These are phyloP conservation scores for Fusarium agapanthi DNA, from an alignment of 2,329 filamentous ascomycete genomes.

Conservation along the genomic window DNA sequence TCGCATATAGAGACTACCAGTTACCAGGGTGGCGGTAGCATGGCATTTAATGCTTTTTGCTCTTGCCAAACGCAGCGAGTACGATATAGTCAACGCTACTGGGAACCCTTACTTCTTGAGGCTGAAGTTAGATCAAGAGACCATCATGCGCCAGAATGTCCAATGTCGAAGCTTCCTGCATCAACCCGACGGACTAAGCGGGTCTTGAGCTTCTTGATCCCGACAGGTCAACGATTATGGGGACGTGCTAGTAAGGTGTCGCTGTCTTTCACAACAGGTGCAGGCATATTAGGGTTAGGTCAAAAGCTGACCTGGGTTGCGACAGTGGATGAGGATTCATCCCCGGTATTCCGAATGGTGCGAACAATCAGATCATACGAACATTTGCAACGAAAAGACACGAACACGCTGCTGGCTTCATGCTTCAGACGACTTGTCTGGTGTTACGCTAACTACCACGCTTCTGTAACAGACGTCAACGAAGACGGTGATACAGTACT, in stretches of 20 bases:
- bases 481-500: fast-evolving
- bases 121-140: not conserved
- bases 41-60: fast-evolving
- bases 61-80: not conserved
- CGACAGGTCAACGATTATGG: fast-evolving
- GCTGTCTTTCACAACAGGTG: fast-evolving
- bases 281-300: fast-evolving
- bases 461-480: fast-evolving
- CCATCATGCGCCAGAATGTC: fast-evolving
- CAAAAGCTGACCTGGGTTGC: fast-evolving
- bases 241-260: fast-evolving
- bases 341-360: fast-evolving
- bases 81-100: fast-evolving
- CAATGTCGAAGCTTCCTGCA: not conserved
- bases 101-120: not conserved
- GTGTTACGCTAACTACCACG: fast-evolving
- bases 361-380: fast-evolving
- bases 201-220: fast-evolving
- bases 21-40: not conserved
- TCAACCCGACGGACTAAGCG: fast-evolving
- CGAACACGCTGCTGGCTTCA: fast-evolving
- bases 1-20: fast-evolving
- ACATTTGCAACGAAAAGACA: not conserved
- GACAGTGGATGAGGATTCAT: fast-evolving
- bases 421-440: not conserved